Conservation (phyloP, 2,329 filamentous ascomycete species). For the Fusarium globosum region DNA sequence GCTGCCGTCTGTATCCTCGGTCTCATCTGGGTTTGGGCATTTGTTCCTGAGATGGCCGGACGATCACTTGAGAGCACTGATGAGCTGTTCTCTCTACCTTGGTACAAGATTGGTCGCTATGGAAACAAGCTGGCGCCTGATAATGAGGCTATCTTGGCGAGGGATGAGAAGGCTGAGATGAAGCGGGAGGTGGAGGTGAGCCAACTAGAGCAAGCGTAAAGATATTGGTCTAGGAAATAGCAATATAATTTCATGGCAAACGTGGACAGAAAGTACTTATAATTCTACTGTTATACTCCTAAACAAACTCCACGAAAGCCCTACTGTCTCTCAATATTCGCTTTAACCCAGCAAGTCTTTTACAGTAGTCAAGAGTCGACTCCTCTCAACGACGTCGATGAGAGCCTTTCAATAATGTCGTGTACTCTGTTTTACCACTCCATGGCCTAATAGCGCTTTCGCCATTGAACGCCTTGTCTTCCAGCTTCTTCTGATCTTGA, state of each 20-base stretch:
- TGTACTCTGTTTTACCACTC: neutral
- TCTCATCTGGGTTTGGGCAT: conserved; percentile 72
- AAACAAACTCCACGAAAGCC: neutral
- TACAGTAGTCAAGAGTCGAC: neutral
- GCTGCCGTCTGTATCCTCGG: conserved; percentile 51
- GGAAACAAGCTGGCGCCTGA: conserved; percentile 42
- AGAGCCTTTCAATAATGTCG: neutral
- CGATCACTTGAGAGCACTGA: conserved; percentile 70
- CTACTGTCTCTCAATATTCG: neutral
- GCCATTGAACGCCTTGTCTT: neutral
- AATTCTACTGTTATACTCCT: neutral
- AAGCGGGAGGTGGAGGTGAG: conserved; percentile 4
- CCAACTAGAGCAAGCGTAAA: neutral
- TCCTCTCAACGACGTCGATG: neutral
- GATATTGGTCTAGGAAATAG: neutral
- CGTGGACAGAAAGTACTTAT: neutral
- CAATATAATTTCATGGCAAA: too few relatives aligned
- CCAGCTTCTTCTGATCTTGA: neutral
- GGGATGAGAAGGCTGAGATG: conserved; percentile 16
- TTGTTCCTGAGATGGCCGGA: conserved; percentile 73
- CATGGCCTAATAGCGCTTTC: neutral
- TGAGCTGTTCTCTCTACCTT: conserved; percentile 71
- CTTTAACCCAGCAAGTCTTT: neutral
- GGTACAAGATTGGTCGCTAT: conserved; percentile 71
- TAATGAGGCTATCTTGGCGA: conserved; percentile 12